Base-by-base conservation (phyloP, 164 flowering plant genomes). In the Chimonanthus salicifolius region DNA sequence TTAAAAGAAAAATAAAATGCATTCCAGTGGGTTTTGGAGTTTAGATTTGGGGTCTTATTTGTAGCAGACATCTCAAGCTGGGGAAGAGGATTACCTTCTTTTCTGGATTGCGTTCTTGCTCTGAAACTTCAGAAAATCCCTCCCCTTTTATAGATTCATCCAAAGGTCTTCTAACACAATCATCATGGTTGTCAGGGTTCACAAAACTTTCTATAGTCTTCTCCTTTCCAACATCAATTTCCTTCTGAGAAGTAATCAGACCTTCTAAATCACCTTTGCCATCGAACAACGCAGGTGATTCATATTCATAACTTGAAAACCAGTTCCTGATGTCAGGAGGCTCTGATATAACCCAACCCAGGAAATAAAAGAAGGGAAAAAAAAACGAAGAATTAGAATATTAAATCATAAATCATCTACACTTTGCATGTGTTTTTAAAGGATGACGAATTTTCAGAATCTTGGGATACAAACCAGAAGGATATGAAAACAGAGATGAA, bases 291-390 rank as follows among this genome's bases (percentile, higher is more conserved):
- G 51, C 70, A 44, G 70, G 70, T 6, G 70, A 68, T 49, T 68
- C 70, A 33, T 48, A 48, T 68, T 68, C 70, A 20, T 68, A 68
- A 10, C 70, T 68, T 4, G 58, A 48, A 68, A 68, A 68, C 70
- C 70, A 68, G 54, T 47, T 68, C 70, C 70, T 68, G 11, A 68
- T 48, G 18, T 68, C 70, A 7, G 64, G 75, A 54, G 70, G 63
- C 70, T 73, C 75, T 73, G 75, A 33, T 20, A 54, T 13, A 68
- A 49, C 5, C 18, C 44, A 4, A 72, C 13, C 33, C 62, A n/a
- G 64, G 4, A 33, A 7, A 49, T 48, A 45, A 5, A 20, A 63
- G 49, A 54, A 33, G 33, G 3, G 3, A 54, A 54, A 54, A 9
- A 54, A 11, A 6, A n/a, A n/a, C n/a, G n/a, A 13, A 54, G 60